Evolutionary conservation across 139 green algal species (phyloP).

Genomic region (Pseudopediastrum boryanum): DNA sequence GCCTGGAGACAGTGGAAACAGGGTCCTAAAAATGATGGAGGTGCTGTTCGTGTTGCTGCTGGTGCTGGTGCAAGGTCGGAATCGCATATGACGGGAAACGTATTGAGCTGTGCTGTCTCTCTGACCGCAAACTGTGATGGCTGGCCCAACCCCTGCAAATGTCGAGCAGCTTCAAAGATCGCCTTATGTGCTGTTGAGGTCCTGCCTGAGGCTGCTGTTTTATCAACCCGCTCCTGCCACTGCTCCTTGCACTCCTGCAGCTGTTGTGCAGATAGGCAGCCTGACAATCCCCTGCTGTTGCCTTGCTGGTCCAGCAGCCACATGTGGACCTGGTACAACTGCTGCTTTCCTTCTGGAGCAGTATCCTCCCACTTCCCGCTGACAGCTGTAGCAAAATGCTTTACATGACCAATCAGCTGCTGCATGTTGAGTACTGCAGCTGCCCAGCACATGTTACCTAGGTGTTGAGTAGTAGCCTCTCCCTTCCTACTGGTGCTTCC

Average conservation of each 20-base stretch:
- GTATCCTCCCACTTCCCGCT: neutral
- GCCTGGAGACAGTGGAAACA: too few species aligned
- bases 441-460: neutral
- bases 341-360: neutral
- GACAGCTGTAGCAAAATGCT: too few species aligned
- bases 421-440: neutral
- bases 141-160: neutral
- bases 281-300: too few species aligned
- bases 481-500: neutral
- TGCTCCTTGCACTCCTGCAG: constrained; percentile 20
- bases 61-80: too few species aligned
- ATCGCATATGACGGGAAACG: too few species aligned
- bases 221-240: too few species aligned
- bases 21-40: too few species aligned
- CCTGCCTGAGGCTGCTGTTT: neutral
- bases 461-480: too few species aligned
- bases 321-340: constrained; percentile 11
- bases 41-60: too few species aligned
- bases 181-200: neutral
- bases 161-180: neutral
- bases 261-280: constrained; percentile 9
- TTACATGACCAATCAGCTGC: too few species aligned
- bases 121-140: neutral
- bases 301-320: neutral
- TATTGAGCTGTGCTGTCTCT: too few species aligned